These are phyloP conservation scores for Gossypium schwendimanii DNA, from an alignment of 441 rosid species.

Conservation along the genomic window DNA sequence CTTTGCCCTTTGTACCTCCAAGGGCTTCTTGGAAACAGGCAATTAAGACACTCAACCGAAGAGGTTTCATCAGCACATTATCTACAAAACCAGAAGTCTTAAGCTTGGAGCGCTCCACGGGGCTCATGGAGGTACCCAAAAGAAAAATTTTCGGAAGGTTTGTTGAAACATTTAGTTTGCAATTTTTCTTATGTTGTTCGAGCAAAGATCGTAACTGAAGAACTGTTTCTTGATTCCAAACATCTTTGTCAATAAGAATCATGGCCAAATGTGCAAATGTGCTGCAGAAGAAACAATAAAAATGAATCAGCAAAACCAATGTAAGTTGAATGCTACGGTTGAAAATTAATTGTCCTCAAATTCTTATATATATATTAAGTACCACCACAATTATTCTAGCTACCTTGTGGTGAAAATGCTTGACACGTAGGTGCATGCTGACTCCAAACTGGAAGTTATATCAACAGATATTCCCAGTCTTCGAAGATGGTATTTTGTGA, in stretches of 20 bases:
- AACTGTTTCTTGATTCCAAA: slow-evolving; percentile 53
- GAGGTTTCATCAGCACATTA: slow-evolving; percentile 67
- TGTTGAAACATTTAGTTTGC: slow-evolving; percentile 21
- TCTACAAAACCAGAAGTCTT: slow-evolving; percentile 47
- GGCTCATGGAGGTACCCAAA: slow-evolving; percentile 45
- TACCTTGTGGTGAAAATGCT: slow-evolving; percentile 39
- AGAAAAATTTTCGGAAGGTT: slow-evolving; percentile 56
- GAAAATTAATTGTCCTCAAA: not conserved
- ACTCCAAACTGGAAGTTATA: slow-evolving; percentile 34
- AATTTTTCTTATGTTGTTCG: slow-evolving; percentile 23
- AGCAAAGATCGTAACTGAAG: slow-evolving; percentile 30
- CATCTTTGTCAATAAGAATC: slow-evolving; percentile 73
- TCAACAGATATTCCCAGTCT: slow-evolving; percentile 63
- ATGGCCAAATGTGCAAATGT: slow-evolving; percentile 32
- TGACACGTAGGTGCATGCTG: slow-evolving; percentile 38
- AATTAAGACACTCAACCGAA: slow-evolving; percentile 53
- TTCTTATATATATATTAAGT: not conserved
- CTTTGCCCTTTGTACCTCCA: slow-evolving; percentile 48
- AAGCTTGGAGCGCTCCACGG: slow-evolving; percentile 41
- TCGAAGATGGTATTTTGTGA: slow-evolving; percentile 64
- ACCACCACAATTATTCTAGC: slow-evolving; percentile 3
- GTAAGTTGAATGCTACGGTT: not conserved
- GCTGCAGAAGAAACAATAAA: slow-evolving; percentile 29
- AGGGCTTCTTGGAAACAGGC: slow-evolving; percentile 72
- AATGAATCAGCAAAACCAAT: slow-evolving; percentile 10